Conservation (phyloP, 805 yeast genomes). For the Yamadazyma scolyti region DNA sequence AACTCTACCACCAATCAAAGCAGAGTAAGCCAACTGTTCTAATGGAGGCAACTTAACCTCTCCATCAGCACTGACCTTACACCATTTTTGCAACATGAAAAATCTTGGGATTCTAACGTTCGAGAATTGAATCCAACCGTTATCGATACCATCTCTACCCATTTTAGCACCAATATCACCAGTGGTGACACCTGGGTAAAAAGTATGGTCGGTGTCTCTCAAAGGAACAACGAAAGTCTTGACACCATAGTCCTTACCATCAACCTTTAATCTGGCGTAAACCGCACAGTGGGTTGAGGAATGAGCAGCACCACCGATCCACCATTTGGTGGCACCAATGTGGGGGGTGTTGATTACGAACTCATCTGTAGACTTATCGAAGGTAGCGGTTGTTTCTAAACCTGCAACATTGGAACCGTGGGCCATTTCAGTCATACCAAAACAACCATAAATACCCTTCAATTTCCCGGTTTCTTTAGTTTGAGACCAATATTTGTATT, state of each 20-base stretch:
- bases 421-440: conserved; percentile 64
- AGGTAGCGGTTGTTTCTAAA: conserved; percentile 52
- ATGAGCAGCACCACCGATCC: conserved; percentile 51
- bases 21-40: conserved; percentile 42
- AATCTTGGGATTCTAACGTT: conserved; percentile 41
- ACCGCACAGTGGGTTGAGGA: conserved; percentile 40
- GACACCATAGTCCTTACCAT: conserved; percentile 44
- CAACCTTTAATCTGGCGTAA: conserved; percentile 41
- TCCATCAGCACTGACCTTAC: conserved; percentile 39
- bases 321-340: conserved; percentile 48
- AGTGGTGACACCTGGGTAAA: conserved; percentile 41
- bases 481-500: conserved; percentile 77
- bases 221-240: conserved; percentile 46
- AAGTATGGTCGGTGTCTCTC: conserved; percentile 39
- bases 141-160: conserved; percentile 49
- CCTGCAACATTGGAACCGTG: conserved; percentile 61
- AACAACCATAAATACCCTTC: conserved; percentile 59
- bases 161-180: conserved; percentile 48
- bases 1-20: conserved; percentile 44
- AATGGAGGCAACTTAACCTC: conserved; percentile 40
- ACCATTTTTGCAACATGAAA: conserved; percentile 44
- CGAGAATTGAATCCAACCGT: conserved; percentile 47
- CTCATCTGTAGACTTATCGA: conserved; percentile 37
- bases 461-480: conserved; percentile 60
- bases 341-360: conserved; percentile 45